Percentiles rank a stretch among this genome's conserved stretches.
Evolutionary conservation across 352 stramenopile species (phyloP).

Genomic region (Pythium scleroteichum): DNA sequence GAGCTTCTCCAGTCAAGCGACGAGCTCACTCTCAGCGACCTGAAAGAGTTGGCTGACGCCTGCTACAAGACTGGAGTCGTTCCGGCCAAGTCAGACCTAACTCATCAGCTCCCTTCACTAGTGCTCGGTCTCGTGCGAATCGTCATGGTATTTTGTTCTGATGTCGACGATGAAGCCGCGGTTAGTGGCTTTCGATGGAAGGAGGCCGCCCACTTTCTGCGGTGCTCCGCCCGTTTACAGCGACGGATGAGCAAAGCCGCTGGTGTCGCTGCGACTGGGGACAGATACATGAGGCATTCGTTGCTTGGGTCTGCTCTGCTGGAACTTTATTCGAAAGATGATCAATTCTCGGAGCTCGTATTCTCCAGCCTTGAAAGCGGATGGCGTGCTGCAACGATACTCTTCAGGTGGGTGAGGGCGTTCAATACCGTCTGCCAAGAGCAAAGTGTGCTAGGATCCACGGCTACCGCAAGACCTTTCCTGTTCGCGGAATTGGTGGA

Average conservation of each 20-base stretch:
- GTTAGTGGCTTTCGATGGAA: slow-evolving; percentile 60
- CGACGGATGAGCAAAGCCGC: slow-evolving; percentile 50
- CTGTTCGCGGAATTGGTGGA: slow-evolving; percentile 36
- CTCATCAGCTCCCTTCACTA: slow-evolving; percentile 35
- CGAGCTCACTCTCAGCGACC: slow-evolving; percentile 37
- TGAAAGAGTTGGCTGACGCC: slow-evolving; percentile 57
- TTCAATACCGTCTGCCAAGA: slow-evolving; percentile 46
- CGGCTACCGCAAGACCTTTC: slow-evolving; percentile 30
- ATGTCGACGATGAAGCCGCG: slow-evolving; percentile 52
- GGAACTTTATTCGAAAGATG: slow-evolving; percentile 46
- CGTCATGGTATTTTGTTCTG: slow-evolving; percentile 65
- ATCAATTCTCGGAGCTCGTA: slow-evolving; percentile 46
- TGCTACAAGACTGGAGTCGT: slow-evolving; percentile 58
- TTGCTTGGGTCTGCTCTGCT: slow-evolving; percentile 42
- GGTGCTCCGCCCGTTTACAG: slow-evolving; percentile 42
- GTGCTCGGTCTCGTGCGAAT: slow-evolving; percentile 74
- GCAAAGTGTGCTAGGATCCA: slow-evolving; percentile 41
- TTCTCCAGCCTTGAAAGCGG: slow-evolving; percentile 49
- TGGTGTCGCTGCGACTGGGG: slow-evolving; percentile 38
- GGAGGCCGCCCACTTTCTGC: slow-evolving; percentile 58
- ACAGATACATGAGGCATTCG: slow-evolving; percentile 42
- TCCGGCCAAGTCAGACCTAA: slow-evolving; percentile 11
- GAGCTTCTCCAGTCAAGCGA: slow-evolving; percentile 25
- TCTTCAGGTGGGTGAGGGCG: slow-evolving; percentile 59
- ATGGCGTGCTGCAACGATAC: slow-evolving; percentile 46